Evolutionary conservation across 2,329 filamentous ascomycete species (phyloP).

Genomic region (Talaromyces verruculosus): DNA sequence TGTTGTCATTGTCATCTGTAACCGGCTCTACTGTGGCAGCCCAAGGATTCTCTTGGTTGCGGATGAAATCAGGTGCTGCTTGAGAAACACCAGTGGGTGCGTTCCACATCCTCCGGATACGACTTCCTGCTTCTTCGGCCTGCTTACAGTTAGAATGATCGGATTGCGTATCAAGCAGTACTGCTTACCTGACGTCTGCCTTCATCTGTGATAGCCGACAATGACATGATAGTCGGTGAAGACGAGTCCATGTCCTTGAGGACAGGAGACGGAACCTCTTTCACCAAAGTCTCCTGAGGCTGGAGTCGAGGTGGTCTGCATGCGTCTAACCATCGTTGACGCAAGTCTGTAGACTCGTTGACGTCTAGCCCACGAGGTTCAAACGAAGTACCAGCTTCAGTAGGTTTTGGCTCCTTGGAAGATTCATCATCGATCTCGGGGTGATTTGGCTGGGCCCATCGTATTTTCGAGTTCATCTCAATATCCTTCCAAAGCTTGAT

Average conservation of each 20-base stretch:
- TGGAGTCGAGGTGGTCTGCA: constrained; percentile 25
- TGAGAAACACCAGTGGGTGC: not conserved
- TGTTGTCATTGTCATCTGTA: not conserved
- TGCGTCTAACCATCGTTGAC: constrained; percentile 20
- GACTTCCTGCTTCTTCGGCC: constrained; percentile 28
- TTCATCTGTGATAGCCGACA: constrained; percentile 26
- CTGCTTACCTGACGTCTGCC: constrained; percentile 28
- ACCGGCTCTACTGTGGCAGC: not conserved
- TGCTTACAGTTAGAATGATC: constrained; percentile 21
- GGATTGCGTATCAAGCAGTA: not conserved
- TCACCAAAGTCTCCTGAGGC: not conserved
- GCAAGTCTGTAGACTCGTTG: constrained; percentile 4
- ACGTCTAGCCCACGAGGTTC: not conserved
- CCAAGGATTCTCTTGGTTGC: constrained; percentile 15
- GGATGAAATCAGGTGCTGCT: constrained; percentile 3
- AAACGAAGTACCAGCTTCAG: not conserved
- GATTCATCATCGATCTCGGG: not conserved
- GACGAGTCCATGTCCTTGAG: not conserved
- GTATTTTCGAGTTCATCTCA: constrained; percentile 24
- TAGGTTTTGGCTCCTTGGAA: not conserved
- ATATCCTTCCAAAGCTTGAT: constrained; percentile 41
- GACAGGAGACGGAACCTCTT: not conserved
- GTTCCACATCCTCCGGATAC: constrained; percentile 17
- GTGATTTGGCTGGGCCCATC: not conserved
- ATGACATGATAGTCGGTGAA: constrained; percentile 8